A percentile compares a stretch with the other conserved stretches of the same genome.
These are phyloP conservation scores for Ilex aquifolium DNA, from an alignment of 257 asterid genomes.

Conservation along the genomic window DNA sequence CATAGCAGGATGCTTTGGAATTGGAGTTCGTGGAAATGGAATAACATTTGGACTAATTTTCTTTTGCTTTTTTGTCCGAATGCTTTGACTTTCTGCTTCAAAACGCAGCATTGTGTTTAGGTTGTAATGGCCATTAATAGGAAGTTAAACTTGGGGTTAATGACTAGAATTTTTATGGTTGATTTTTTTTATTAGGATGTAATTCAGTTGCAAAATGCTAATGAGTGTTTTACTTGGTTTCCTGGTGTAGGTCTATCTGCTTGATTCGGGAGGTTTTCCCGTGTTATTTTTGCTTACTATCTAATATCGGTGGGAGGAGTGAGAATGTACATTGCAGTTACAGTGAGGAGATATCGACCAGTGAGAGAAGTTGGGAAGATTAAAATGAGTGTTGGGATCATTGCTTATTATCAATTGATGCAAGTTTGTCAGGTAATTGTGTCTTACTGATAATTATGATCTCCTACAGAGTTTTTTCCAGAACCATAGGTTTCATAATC, in stretches of 20 bases:
- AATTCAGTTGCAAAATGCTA: no score
- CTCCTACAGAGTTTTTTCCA: background rate
- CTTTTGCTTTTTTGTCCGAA: no score
- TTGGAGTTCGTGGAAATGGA: no score
- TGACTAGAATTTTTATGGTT: no score
- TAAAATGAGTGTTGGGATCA: constrained; percentile 69
- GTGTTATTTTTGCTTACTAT: background rate
- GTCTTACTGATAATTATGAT: background rate
- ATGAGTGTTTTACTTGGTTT: no score
- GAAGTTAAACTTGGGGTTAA: no score
- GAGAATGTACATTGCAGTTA: constrained; percentile 67
- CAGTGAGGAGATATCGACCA: constrained; percentile 32
- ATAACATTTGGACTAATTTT: no score
- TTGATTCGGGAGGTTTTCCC: background rate
- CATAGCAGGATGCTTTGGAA: no score
- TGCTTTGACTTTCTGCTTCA: no score
- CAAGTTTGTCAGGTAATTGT: constrained; percentile 72
- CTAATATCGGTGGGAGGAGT: constrained; percentile 28
- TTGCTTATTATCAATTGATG: constrained; percentile 78
- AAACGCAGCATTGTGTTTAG: no score
- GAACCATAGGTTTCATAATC: background rate
- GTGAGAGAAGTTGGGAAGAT: constrained; percentile 29
- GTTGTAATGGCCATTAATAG: no score
- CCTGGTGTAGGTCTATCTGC: background rate
- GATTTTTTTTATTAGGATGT: no score